Base-by-base conservation (phyloP, 176 grass and related monocot species). In the Bonia amplexicaulis region DNA sequence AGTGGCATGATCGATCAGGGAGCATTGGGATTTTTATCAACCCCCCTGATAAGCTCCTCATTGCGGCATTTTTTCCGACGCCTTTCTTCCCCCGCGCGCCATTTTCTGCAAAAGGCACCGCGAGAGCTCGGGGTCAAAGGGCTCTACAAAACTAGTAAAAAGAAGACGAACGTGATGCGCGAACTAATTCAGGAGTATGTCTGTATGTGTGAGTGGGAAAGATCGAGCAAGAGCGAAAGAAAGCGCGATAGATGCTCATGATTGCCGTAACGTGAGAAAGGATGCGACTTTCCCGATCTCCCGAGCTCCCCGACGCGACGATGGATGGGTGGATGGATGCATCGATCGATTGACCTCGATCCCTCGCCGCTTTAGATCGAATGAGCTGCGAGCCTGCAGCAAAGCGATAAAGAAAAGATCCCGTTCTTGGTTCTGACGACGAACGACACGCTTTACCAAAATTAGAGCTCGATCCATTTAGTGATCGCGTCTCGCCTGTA, bases 401-500 rank as follows among this genome's bases (percentile, higher is more conserved):
- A 77, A 87, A 89, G 89, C 81, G 61, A 82, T 79, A 79, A 79
- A 29, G 55, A 31, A 27, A 46, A 67, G 79, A 87, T 89, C 88
- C 74, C 37, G 77, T 54, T 85, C 84, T 93, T 89, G 93, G 93
- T 91, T 54, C 69, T 52, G 74, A 9, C 77, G 76, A 58, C 33
- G 58, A 59, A 45, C 69, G 59, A 8, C 27, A 4, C 76, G 85
- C 85, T 91, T 91, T 91, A 87, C 80, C 78, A 90, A 89, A 93
- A 90, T 77, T 62, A 75, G 93, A 84, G 86, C 83, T 92, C 88
- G 69, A 93, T 80, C 41, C 49, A 70, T 11, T 11, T 16, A 69
- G 83, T 76, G 83, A 97, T 90, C 62, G 86, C 80, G 39, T 73
- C 79, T 73, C 74, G 58, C 73, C 86, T 90, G 76, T 87, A 93